A percentile compares a stretch with the other conserved stretches of the same genome.
Evolutionary conservation across 495 filamentous ascomycete species (phyloP).

Genomic region (Aspergillus bridgeri): DNA sequence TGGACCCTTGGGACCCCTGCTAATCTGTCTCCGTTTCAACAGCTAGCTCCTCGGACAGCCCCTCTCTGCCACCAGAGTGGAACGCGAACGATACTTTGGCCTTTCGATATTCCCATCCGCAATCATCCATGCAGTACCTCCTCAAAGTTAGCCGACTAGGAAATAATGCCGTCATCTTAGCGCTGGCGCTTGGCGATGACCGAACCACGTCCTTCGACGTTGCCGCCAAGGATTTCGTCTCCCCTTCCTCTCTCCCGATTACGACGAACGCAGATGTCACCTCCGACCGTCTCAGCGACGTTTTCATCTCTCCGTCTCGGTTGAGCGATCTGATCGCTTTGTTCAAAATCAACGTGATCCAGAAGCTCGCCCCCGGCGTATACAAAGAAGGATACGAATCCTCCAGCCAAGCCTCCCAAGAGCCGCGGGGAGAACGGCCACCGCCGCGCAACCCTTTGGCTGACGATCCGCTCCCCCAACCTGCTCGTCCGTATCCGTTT

Average conservation of each 20-base stretch:
- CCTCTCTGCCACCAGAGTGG: slow-evolving; percentile 73
- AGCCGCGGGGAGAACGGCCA: slow-evolving; percentile 32
- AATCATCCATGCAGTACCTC: slow-evolving; percentile 82
- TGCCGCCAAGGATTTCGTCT: slow-evolving; percentile 72
- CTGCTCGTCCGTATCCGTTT: slow-evolving; percentile 64
- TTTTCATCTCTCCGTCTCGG: slow-evolving; percentile 70
- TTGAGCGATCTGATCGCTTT: slow-evolving; percentile 63
- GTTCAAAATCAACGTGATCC: slow-evolving; percentile 74
- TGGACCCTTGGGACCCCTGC: not conserved
- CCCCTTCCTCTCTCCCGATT: slow-evolving; percentile 54
- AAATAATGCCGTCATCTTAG: slow-evolving; percentile 77
- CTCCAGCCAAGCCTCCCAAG: slow-evolving; percentile 23
- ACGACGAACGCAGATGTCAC: slow-evolving; percentile 35
- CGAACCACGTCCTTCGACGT: slow-evolving; percentile 76
- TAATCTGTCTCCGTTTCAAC: slow-evolving; percentile 9
- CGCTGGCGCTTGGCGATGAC: slow-evolving; percentile 73
- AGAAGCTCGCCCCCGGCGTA: slow-evolving; percentile 70
- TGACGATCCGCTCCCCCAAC: slow-evolving; percentile 51
- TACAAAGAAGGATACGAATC: slow-evolving; percentile 76
- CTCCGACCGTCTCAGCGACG: slow-evolving; percentile 50
- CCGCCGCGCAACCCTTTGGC: slow-evolving; percentile 47
- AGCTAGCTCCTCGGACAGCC: slow-evolving; percentile 50
- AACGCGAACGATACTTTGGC: slow-evolving; percentile 66
- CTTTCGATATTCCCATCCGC: slow-evolving; percentile 86
- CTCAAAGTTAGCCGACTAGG: slow-evolving; percentile 80